phyloP scores from a whole-genome alignment of 371 early-diverging fungal genomes.

The Lichtheimia hyalospora region DNA sequence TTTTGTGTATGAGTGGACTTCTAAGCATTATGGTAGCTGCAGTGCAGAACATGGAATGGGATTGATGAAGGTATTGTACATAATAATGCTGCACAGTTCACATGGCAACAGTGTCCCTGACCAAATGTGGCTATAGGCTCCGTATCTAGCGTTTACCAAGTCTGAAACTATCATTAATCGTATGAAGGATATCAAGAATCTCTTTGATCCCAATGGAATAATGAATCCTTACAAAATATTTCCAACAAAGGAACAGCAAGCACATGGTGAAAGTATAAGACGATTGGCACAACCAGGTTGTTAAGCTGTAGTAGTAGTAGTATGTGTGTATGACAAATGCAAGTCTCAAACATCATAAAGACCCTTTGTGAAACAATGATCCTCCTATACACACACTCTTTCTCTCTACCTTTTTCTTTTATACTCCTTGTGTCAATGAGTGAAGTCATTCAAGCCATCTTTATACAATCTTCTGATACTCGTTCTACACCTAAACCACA shows the following conservation, averaged over 20 bases:
- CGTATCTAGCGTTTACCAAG: conserved; percentile 59
- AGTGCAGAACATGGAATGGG: conserved; percentile 77
- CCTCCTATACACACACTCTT: background rate
- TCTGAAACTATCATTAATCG: conserved; percentile 42
- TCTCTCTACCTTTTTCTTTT: conserved; percentile 12
- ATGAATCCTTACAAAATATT: conserved; percentile 84
- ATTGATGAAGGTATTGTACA: conserved; percentile 43
- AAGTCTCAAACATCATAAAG: no score
- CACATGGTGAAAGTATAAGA: conserved; percentile 29
- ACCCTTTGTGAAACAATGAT: no score
- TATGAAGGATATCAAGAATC: conserved; percentile 70
- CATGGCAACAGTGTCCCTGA: background rate
- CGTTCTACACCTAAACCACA: conserved; percentile 64
- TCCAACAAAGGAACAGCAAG: conserved; percentile 32
- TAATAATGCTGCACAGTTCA: background rate
- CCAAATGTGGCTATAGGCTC: conserved; percentile 13
- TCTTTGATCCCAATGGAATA: conserved; percentile 82
- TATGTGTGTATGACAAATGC: no score
- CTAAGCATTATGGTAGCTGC: conserved; percentile 49
- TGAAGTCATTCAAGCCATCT: conserved; percentile 63
- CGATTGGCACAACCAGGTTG: conserved; percentile 23
- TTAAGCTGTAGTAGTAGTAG: background rate
- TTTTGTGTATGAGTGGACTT: conserved; percentile 80
- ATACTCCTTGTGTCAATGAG: conserved; percentile 31
- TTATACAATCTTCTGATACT: conserved; percentile 62